A percentile compares a stretch with the other conserved stretches of the same genome.
Conservation (phyloP, 305 asterid genomes). For the Striga hermonthica region DNA sequence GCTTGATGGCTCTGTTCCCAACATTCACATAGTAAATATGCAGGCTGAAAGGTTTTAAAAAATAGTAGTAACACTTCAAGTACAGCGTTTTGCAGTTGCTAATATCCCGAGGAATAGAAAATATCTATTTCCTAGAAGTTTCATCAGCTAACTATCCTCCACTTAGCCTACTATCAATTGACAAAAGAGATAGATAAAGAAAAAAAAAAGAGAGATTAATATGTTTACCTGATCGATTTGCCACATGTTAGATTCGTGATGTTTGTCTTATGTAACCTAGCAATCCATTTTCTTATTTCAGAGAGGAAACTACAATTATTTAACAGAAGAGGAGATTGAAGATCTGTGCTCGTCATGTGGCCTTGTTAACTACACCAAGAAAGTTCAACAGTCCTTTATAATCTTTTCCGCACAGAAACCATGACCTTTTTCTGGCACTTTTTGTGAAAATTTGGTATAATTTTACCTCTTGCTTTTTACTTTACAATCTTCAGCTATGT, state of each 20-base stretch:
- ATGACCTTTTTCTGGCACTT: constrained; percentile 31
- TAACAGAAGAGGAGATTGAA: constrained; percentile 76
- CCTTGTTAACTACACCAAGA: constrained; percentile 60
- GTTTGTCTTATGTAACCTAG: too few species aligned
- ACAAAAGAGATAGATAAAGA: too few species aligned
- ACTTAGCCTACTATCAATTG: too few species aligned
- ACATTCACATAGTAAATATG: not conserved
- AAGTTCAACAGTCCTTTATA: constrained; percentile 67
- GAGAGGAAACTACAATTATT: constrained; percentile 49
- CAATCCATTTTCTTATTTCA: constrained; percentile 30
- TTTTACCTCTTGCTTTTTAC: not conserved
- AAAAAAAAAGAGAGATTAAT: too few species aligned
- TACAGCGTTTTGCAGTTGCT: not conserved
- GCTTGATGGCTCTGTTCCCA: not conserved
- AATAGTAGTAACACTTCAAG: not conserved
- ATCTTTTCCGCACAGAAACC: constrained; percentile 84
- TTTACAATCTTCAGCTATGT: not conserved
- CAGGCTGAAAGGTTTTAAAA: not conserved
- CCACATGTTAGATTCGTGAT: too few species aligned
- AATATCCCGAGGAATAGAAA: constrained; percentile 3
- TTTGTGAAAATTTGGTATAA: not conserved
- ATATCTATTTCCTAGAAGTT: too few species aligned
- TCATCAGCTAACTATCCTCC: too few species aligned
- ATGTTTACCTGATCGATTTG: too few species aligned
- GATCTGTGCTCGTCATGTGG: constrained; percentile 78